Conservation (phyloP, 2,329 filamentous ascomycete species). For the Diaporthe helianthi region DNA sequence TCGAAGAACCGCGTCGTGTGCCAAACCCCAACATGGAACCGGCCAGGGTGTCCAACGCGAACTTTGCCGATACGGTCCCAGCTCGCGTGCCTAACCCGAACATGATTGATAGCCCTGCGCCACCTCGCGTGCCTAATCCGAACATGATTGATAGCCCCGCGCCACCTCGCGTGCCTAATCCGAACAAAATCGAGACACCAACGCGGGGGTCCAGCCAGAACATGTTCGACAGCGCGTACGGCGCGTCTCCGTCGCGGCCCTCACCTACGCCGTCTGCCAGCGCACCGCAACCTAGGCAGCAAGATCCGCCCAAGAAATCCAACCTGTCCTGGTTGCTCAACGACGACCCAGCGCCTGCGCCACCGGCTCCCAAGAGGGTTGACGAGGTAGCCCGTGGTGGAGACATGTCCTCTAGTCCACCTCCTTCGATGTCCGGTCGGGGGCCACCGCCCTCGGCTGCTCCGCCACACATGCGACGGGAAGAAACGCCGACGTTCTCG, state of each 20-base stretch:
- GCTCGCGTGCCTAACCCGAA: slow-evolving; percentile 32
- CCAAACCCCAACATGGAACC: slow-evolving; percentile 30
- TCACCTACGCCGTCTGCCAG: slow-evolving; percentile 50
- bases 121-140: slow-evolving; percentile 32
- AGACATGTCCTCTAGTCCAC: slow-evolving; percentile 58
- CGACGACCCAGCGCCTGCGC: slow-evolving; percentile 56
- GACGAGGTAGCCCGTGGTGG: slow-evolving; percentile 52
- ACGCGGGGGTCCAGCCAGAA: slow-evolving; percentile 36
- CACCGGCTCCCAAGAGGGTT: slow-evolving; percentile 57
- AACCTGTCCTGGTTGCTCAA: slow-evolving; percentile 70
- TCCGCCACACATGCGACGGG: slow-evolving; percentile 55
- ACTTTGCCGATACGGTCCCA: slow-evolving; percentile 18
- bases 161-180: slow-evolving; percentile 32
- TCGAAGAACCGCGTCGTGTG: slow-evolving; percentile 29
- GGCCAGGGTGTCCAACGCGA: slow-evolving; percentile 26
- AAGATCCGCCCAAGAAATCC: slow-evolving; percentile 64
- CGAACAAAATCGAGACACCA: slow-evolving; percentile 30
- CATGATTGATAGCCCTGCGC: slow-evolving; percentile 23
- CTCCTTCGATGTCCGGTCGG: slow-evolving; percentile 55
- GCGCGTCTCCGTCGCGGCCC: slow-evolving; percentile 34
- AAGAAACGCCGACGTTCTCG: slow-evolving; percentile 54
- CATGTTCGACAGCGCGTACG: slow-evolving; percentile 34
- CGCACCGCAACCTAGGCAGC: slow-evolving; percentile 49
- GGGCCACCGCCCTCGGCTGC: slow-evolving; percentile 49
- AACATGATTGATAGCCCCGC: slow-evolving; percentile 26